Percentiles rank a stretch among this genome's conserved stretches.
Conservation (phyloP, 441 rosid species). For the Populus hybrid region DNA sequence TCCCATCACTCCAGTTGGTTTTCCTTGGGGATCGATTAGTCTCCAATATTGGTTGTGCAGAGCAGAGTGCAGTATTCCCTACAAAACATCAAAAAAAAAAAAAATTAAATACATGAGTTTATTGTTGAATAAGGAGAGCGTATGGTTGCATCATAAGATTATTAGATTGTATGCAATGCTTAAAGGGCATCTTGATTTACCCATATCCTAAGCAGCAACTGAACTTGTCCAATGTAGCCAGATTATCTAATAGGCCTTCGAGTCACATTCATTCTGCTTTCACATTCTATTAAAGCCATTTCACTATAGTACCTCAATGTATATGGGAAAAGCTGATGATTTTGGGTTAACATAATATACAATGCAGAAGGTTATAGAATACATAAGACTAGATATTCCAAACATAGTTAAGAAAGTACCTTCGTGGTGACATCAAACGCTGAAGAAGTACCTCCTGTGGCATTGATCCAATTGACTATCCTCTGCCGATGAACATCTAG, state of each 20-base stretch:
- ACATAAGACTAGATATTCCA: background rate
- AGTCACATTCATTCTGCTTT: background rate
- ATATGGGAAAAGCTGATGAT: background rate
- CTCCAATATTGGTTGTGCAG: constrained; percentile 48
- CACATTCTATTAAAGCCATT: background rate
- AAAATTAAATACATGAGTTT: background rate
- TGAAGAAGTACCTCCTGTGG: constrained; percentile 49
- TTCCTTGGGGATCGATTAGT: constrained; percentile 49
- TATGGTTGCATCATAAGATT: background rate
- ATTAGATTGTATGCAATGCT: background rate
- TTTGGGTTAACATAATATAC: background rate
- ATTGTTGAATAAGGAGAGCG: background rate
- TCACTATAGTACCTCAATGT: background rate
- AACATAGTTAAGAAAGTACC: constrained; percentile 22
- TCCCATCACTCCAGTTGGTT: constrained; percentile 56
- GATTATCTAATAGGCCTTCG: background rate
- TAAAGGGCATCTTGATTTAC: background rate
- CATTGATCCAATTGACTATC: constrained; percentile 53
- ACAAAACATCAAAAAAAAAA: background rate
- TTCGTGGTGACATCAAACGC: constrained; percentile 58
- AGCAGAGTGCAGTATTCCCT: constrained; percentile 56
- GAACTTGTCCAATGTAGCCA: background rate
- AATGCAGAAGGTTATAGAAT: background rate
- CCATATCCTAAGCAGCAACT: background rate
- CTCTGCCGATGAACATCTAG: constrained; percentile 52